Evolutionary conservation across 768 basidiomycete species (phyloP).

Genomic region (Tephrocybe sp.): DNA sequence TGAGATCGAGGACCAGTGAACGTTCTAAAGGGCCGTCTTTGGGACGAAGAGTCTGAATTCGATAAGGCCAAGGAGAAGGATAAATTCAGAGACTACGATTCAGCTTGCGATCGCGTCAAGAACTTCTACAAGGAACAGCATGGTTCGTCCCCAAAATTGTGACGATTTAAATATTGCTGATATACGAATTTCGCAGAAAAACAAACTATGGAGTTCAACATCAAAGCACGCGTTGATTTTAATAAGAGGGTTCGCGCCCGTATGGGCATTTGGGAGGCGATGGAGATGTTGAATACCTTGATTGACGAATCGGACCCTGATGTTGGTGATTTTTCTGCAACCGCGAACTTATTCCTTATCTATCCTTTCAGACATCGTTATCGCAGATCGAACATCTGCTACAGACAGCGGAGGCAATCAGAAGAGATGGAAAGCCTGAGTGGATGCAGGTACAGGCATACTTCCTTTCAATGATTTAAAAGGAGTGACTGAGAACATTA

Average conservation of each 20-base stretch:
- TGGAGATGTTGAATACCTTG: constrained; percentile 82
- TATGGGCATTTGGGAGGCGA: constrained; percentile 88
- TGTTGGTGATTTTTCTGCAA: constrained; percentile 40
- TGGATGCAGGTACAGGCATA: constrained; percentile 66
- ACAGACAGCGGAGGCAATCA: constrained; percentile 89
- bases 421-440: constrained; percentile 82
- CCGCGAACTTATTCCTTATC: neutral
- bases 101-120: constrained; percentile 16
- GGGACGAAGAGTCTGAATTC: constrained; percentile 44
- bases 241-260: constrained; percentile 61
- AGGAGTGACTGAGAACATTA: neutral
- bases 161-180: no score
- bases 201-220: constrained; percentile 84
- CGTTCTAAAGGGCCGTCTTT: constrained; percentile 46
- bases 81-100: constrained; percentile 50
- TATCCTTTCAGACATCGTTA: neutral
- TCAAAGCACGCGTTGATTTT: constrained; percentile 73
- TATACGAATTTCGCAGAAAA: no score
- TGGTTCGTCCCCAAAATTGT: constrained; percentile 6
- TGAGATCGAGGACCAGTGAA: constrained; percentile 40
- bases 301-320: constrained; percentile 92
- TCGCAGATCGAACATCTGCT: constrained; percentile 65
- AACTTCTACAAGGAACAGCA: constrained; percentile 18
- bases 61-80: constrained; percentile 54
- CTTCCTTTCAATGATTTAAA: neutral